Evolutionary conservation across 2,329 filamentous ascomycete genomes (phyloP), one percentile per base, ranked within the genome.

Genomic region (Xylaria sp.): DNA sequence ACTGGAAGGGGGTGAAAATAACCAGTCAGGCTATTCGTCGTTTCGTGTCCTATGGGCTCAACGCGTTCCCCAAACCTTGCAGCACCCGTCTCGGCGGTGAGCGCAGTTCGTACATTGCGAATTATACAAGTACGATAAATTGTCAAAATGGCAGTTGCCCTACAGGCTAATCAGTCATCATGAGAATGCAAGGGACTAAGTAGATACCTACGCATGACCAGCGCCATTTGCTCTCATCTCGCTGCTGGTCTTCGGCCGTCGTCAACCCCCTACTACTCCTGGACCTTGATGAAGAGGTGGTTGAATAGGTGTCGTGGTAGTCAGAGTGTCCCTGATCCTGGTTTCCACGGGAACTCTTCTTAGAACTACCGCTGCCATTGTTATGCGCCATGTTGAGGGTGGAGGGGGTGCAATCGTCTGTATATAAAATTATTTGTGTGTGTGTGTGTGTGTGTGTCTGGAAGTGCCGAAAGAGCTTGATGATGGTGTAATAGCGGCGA

Each of bases 131-230:
- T 60, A 64, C 0, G 70, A 72, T 0, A 66, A 48, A 29, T 69
- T 71, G 0, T 8, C 25, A 1, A 52, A 57, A 0, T 1, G 1
- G 19, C 70, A 72, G 11, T 51, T 33, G 25, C 65, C 67, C 70
- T 72, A 44, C 23, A 1, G 5, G 6, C 25, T 37, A 38, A 48
- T 71, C 52, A 71, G 67, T 35, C 17, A 29, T 23, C 4, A 35
- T 7, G n/a, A 56, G 9, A 25, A 49, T 38, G 29, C 1, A 43
- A 29, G 49, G 4, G 21, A 2, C 23, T 4, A 46, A 23, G 19
- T 2, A 21, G 13, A 23, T 6, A 64, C 54, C 29, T 27, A 64
- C 70, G 19, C 70, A 72, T 4, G 64, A 67, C 70, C 70, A 72
- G 0, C 70, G 56, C 64, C 60, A 63, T 27, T 60, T 56, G 3